phyloP scores from a whole-genome alignment of 345 rosid genomes.

The Sonneratia alba region DNA sequence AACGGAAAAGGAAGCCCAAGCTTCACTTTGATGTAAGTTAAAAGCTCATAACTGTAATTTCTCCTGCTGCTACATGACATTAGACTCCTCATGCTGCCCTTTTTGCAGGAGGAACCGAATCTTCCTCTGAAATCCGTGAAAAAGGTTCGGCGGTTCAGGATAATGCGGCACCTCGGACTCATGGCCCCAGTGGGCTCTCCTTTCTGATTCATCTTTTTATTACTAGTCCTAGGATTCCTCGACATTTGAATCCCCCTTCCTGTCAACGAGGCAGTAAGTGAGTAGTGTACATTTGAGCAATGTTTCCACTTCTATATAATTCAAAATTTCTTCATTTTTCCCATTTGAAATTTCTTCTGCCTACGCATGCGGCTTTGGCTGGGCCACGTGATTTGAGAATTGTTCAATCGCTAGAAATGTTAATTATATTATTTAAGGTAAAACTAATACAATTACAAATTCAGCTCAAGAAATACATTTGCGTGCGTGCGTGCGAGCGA shows the following conservation, averaged over 20 bases:
- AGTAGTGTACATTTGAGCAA: not conserved
- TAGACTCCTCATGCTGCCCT: not conserved
- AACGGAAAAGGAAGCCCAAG: constrained; percentile 20
- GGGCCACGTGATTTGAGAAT: too few relatives aligned
- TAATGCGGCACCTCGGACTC: constrained; percentile 32
- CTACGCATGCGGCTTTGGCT: too few relatives aligned
- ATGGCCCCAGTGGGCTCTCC: constrained; percentile 27
- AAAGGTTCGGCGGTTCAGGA: constrained; percentile 22
- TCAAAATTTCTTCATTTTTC: not conserved
- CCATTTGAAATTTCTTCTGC: not conserved
- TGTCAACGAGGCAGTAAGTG: not conserved
- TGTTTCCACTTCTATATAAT: not conserved
- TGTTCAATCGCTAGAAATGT: too few relatives aligned
- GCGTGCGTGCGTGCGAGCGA: too few relatives aligned
- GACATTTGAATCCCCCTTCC: not conserved
- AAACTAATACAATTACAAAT: too few relatives aligned
- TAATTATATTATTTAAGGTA: too few relatives aligned
- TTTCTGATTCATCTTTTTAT: constrained; percentile 5
- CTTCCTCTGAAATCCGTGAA: constrained; percentile 11
- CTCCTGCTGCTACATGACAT: not conserved
- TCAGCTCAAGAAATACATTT: too few relatives aligned
- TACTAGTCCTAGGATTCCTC: not conserved
- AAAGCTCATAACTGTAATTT: not conserved
- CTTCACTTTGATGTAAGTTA: constrained; percentile 13
- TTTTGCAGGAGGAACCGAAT: constrained; percentile 18